These are phyloP conservation scores for Lathyrus oleraceus DNA, from an alignment of 306 rosid species.

Conservation along the genomic window DNA sequence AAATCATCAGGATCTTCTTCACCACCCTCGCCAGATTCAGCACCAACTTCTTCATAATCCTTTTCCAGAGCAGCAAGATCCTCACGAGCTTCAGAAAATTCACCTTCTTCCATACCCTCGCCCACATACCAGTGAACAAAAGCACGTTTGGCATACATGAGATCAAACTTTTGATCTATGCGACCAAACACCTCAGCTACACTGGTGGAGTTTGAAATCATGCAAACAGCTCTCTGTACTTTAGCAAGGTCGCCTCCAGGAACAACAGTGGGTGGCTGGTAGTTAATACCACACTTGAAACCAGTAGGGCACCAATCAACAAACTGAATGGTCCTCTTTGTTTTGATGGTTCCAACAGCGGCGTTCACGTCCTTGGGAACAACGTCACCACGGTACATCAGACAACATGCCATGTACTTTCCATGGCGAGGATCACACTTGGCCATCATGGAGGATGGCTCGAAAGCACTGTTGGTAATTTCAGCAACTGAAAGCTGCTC, in stretches of 20 bases:
- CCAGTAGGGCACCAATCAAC: slow-evolving; percentile 99
- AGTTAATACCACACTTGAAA: slow-evolving; percentile 92
- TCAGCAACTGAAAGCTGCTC: slow-evolving; percentile 93
- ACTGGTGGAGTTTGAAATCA: slow-evolving; percentile 90
- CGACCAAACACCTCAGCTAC: slow-evolving; percentile 92
- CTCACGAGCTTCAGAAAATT: slow-evolving; percentile 93
- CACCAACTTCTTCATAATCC: slow-evolving; percentile 95
- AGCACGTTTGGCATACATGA: slow-evolving; percentile 90
- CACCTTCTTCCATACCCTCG: slow-evolving; percentile 99
- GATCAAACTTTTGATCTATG: slow-evolving; percentile 87
- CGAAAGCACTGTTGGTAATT: slow-evolving; percentile 89
- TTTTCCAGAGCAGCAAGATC: slow-evolving; percentile 94
- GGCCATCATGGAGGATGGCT: slow-evolving; percentile 97
- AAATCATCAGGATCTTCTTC: slow-evolving; percentile 73
- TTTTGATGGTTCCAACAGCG: slow-evolving; percentile 84
- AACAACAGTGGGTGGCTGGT: slow-evolving; percentile 92
- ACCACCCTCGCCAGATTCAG: slow-evolving; percentile 75
- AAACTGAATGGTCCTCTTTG: slow-evolving; percentile 89
- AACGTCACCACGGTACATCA: slow-evolving; percentile 95
- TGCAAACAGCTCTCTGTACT: slow-evolving; percentile 93
- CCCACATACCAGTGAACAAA: slow-evolving; percentile 98
- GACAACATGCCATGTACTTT: slow-evolving; percentile 93
- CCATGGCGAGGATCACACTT: slow-evolving; percentile 96
- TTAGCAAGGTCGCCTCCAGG: slow-evolving; percentile 95
- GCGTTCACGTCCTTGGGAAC: slow-evolving; percentile 95